phyloP scores from a whole-genome alignment of 441 rosid species.

The Gossypium laxum region DNA sequence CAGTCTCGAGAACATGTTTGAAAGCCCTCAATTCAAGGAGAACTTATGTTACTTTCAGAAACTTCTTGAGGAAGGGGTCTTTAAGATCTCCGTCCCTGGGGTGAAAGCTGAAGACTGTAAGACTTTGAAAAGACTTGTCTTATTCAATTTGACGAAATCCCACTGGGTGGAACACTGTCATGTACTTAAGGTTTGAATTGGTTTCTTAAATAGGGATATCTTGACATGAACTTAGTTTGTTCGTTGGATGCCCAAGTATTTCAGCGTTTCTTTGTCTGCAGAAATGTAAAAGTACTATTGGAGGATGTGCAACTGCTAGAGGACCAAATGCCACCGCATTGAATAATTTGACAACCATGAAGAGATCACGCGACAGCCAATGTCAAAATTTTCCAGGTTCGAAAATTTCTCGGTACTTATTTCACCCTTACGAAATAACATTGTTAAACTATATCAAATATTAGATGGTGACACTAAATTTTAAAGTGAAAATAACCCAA shows the following conservation, averaged over 20 bases:
- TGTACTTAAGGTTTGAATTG: constrained; percentile 50
- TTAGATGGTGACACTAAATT: constrained; percentile 9
- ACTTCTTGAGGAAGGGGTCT: constrained; percentile 72
- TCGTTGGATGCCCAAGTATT: not conserved
- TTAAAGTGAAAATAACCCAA: not conserved
- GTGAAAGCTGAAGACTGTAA: constrained; percentile 50
- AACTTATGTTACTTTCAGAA: constrained; percentile 57
- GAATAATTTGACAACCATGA: constrained; percentile 22
- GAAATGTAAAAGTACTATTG: constrained; percentile 25
- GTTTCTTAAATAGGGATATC: not conserved
- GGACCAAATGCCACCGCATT: constrained; percentile 23
- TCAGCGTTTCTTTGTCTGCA: constrained; percentile 25
- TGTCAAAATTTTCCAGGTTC: constrained; percentile 42
- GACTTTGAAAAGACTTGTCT: constrained; percentile 50
- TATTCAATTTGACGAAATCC: constrained; percentile 48
- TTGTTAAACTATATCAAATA: constrained; percentile 2
- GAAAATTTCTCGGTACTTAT: constrained; percentile 12
- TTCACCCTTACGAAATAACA: not conserved
- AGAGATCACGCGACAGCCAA: constrained; percentile 34
- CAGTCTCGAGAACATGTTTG: constrained; percentile 61
- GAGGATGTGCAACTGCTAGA: constrained; percentile 24
- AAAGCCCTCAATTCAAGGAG: constrained; percentile 76
- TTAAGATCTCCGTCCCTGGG: constrained; percentile 47
- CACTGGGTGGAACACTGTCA: constrained; percentile 58
- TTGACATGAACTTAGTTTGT: not conserved